These are phyloP conservation scores for Eimeria sp. DNA, from an alignment of 169 alveolate genomes.

Conservation along the genomic window DNA sequence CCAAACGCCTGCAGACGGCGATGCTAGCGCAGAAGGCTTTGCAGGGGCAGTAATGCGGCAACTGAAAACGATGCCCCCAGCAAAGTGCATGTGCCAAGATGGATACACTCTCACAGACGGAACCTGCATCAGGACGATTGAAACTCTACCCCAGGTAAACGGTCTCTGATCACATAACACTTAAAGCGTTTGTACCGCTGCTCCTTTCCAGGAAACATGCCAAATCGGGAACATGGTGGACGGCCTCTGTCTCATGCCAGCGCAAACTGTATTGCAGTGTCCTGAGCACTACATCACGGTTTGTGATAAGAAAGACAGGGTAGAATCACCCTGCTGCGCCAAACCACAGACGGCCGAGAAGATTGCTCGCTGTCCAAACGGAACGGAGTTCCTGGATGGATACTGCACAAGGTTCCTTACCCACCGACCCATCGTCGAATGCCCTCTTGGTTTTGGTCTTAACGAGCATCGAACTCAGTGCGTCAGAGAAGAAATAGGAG, in stretches of 20 bases:
- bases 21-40: slow-evolving; percentile 21
- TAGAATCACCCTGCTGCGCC: slow-evolving; percentile 66
- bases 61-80: slow-evolving; percentile 47
- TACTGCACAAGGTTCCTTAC: slow-evolving; percentile 36
- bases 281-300: slow-evolving; percentile 30
- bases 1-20: slow-evolving; percentile 35
- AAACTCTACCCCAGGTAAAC: slow-evolving; percentile 29
- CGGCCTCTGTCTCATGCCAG: slow-evolving; percentile 50
- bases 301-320: slow-evolving; percentile 24
- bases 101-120: slow-evolving; percentile 53
- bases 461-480: slow-evolving; percentile 9
- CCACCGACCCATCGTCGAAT: slow-evolving; percentile 28
- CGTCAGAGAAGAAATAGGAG: slow-evolving; percentile 23
- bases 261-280: slow-evolving; percentile 30
- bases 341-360: slow-evolving; percentile 36
- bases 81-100: slow-evolving; percentile 44
- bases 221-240: slow-evolving; percentile 45
- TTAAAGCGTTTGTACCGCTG: background rate
- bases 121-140: slow-evolving; percentile 20
- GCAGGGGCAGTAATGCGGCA: slow-evolving; percentile 29
- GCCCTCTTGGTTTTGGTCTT: slow-evolving; percentile 51
- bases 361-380: slow-evolving; percentile 45
- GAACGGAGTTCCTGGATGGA: slow-evolving; percentile 24
- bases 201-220: slow-evolving; percentile 29
- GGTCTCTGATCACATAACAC: background rate